phyloP scores from a whole-genome alignment of 345 rosid species.

The Eutrema japonicum region DNA sequence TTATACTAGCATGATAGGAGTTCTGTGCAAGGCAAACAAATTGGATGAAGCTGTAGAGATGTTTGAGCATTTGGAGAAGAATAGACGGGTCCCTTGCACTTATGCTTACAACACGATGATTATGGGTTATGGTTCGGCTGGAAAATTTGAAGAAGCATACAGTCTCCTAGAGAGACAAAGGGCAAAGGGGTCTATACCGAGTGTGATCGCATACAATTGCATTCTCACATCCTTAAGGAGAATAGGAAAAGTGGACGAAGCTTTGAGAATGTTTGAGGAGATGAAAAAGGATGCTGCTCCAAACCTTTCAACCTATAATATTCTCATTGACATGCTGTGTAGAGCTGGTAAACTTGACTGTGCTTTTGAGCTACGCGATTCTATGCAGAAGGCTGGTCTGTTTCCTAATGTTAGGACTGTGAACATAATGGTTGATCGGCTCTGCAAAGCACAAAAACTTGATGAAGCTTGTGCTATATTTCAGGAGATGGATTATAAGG shows the following conservation, averaged over 20 bases:
- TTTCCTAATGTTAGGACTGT: constrained; percentile 84
- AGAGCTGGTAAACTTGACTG: constrained; percentile 66
- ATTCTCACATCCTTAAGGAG: constrained; percentile 89
- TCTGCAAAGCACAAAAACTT: constrained; percentile 85
- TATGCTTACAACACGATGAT: constrained; percentile 97
- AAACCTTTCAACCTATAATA: constrained; percentile 72
- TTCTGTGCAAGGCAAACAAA: constrained; percentile 79
- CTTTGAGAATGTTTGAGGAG: constrained; percentile 70
- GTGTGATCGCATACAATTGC: constrained; percentile 84
- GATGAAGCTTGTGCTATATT: constrained; percentile 84
- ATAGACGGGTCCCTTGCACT: constrained; percentile 73
- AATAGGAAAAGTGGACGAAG: constrained; percentile 67
- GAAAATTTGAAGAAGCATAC: constrained; percentile 84
- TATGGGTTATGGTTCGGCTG: constrained; percentile 91
- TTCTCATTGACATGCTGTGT: constrained; percentile 85
- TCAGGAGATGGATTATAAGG: constrained; percentile 72
- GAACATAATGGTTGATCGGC: constrained; percentile 91
- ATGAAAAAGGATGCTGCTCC: constrained; percentile 91
- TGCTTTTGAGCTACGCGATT: constrained; percentile 73
- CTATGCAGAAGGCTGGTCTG: constrained; percentile 82
- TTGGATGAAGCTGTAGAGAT: constrained; percentile 83
- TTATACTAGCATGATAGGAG: constrained; percentile 87
- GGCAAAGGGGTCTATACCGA: constrained; percentile 87
- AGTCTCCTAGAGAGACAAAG: constrained; percentile 79
- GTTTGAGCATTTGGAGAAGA: constrained; percentile 78